A percentile compares a stretch with the other conserved stretches of the same genome.
Conservation (phyloP, 164 flowering plant species). For the Magnolia sinica region DNA sequence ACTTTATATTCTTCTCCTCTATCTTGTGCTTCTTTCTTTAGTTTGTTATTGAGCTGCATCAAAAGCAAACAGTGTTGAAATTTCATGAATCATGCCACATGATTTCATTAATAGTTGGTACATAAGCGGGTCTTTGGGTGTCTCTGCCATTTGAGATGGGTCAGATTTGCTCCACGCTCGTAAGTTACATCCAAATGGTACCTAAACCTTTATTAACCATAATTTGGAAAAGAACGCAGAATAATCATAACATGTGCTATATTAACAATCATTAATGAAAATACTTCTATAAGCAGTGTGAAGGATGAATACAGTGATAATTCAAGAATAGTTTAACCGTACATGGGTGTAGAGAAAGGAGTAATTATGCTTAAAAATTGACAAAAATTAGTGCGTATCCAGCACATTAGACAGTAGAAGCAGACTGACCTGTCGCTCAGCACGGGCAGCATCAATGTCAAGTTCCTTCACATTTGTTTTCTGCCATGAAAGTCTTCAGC, state of each 20-base stretch:
- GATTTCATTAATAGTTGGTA: neutral
- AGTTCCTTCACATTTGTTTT: constrained; percentile 82
- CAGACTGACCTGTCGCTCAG: constrained; percentile 75
- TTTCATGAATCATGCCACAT: neutral
- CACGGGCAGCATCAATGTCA: constrained; percentile 83
- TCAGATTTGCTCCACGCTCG: neutral
- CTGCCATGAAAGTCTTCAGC: constrained; percentile 36
- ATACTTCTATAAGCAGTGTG: neutral
- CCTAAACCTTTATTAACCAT: neutral
- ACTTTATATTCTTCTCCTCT: constrained; percentile 73
- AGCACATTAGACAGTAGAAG: neutral
- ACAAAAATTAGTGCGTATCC: neutral
- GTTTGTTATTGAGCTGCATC: constrained; percentile 57
- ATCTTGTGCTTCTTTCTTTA: constrained; percentile 57
- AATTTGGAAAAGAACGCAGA: too few relatives aligned
- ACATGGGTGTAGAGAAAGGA: too few relatives aligned
- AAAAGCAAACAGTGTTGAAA: neutral
- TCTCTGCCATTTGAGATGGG: neutral
- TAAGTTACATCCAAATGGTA: neutral
- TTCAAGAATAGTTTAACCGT: neutral
- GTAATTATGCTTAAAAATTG: neutral
- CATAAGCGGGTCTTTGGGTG: neutral
- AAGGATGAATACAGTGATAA: neutral
- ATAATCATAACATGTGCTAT: too few relatives aligned
- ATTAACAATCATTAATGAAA: neutral